Evolutionary conservation across 2,329 filamentous ascomycete species (phyloP).

Genomic region (Neoarthrinium moseri): DNA sequence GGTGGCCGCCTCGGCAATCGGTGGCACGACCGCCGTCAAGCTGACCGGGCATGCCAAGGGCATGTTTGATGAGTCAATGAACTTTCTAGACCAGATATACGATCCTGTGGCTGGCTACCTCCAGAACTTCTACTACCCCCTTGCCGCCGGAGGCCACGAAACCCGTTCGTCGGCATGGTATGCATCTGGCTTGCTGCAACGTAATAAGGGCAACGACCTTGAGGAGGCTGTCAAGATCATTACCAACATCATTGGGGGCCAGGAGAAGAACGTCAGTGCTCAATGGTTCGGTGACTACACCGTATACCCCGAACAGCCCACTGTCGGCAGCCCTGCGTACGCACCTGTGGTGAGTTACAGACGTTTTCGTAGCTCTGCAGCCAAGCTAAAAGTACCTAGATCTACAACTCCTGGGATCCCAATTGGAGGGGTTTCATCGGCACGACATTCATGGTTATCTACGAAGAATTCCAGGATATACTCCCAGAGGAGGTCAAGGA

Average conservation of each 20-base stretch:
- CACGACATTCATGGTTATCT: conserved; percentile 46
- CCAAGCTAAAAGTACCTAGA: neutral
- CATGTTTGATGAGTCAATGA: conserved; percentile 43
- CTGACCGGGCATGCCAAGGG: conserved; percentile 22
- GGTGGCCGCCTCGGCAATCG: neutral
- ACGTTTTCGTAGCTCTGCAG: too few species aligned
- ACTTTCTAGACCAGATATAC: conserved; percentile 43
- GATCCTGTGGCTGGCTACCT: conserved; percentile 41
- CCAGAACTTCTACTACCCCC: conserved; percentile 31
- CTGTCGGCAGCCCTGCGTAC: conserved; percentile 43
- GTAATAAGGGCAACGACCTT: conserved; percentile 41
- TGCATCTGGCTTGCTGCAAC: conserved; percentile 43
- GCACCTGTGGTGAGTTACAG: conserved; percentile 28
- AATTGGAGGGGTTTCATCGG: conserved; percentile 55
- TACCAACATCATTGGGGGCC: conserved; percentile 40
- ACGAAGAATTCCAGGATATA: conserved; percentile 47
- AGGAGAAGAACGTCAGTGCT: conserved; percentile 40
- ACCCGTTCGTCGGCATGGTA: conserved; percentile 49
- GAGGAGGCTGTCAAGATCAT: conserved; percentile 43
- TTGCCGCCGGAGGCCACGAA: conserved; percentile 34
- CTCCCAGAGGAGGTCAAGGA: conserved; percentile 16
- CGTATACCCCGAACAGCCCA: conserved; percentile 46
- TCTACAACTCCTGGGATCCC: conserved; percentile 50
- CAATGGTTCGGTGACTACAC: conserved; percentile 49
- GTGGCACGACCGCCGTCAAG: conserved; percentile 1